Percentiles rank a stretch among this genome's conserved stretches.
phyloP scores from a whole-genome alignment of 371 early-diverging fungal genomes.

The Mucor lusitanicus region DNA sequence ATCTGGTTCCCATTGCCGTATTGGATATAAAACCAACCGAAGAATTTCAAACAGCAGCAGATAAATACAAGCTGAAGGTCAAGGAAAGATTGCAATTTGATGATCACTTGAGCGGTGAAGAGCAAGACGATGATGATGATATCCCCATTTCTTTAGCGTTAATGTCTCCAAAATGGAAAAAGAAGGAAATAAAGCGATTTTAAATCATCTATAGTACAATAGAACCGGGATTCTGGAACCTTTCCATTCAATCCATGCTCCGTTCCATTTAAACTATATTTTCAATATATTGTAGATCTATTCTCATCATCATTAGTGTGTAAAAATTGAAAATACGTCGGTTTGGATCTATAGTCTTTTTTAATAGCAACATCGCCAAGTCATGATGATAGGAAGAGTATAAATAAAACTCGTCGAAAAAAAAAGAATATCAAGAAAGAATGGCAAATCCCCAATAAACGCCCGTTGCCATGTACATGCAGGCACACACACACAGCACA shows the following conservation, averaged over 20 bases:
- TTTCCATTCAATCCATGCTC: not conserved
- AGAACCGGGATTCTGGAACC: not conserved
- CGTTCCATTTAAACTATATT: not conserved
- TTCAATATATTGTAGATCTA: not conserved
- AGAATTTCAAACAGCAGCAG: constrained; percentile 31
- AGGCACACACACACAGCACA: not conserved
- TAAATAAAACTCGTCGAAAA: not conserved
- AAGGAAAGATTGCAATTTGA: constrained; percentile 26
- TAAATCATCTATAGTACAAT: not conserved
- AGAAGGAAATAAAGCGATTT: constrained; percentile 2
- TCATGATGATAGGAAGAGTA: not conserved
- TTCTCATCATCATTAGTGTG: not conserved
- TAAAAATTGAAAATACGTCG: not conserved
- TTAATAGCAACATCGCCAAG: not conserved
- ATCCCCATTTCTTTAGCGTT: constrained; percentile 22
- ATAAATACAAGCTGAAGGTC: constrained; percentile 36
- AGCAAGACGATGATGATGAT: constrained; percentile 16
- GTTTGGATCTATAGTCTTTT: not conserved
- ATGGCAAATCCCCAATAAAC: not conserved
- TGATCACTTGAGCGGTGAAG: not conserved
- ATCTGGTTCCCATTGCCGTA: constrained; percentile 28
- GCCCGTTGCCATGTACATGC: not conserved
- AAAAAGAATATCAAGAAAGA: not conserved
- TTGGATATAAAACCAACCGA: constrained; percentile 2
- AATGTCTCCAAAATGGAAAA: constrained; percentile 10